Evolutionary conservation across 108 stramenopile genomes (phyloP).

Genomic region (Cyclotella choctawhatcheeana): DNA sequence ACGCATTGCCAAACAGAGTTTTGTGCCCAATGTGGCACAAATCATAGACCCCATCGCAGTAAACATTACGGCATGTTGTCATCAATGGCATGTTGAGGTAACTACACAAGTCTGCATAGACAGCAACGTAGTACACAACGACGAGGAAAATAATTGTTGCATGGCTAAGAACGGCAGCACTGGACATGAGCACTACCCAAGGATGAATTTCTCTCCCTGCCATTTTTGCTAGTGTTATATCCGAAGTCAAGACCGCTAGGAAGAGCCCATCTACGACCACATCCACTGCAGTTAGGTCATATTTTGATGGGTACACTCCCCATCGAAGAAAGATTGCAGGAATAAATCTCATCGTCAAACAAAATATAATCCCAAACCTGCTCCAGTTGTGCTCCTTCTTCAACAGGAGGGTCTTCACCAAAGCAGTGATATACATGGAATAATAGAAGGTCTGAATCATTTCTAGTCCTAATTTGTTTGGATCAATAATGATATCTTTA

Average conservation of each 20-base stretch:
- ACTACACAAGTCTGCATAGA: constrained; percentile 90
- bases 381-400: constrained; percentile 78
- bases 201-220: constrained; percentile 90
- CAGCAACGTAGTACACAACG: constrained; percentile 85
- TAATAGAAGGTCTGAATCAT: constrained; percentile 68
- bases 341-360: constrained; percentile 76
- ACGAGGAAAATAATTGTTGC: constrained; percentile 81
- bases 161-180: constrained; percentile 76
- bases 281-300: constrained; percentile 51
- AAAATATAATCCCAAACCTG: constrained; percentile 77
- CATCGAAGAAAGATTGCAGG: constrained; percentile 75
- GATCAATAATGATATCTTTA: constrained; percentile 59
- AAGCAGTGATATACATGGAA: constrained; percentile 64
- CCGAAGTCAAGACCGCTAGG: constrained; percentile 84
- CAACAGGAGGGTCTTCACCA: constrained; percentile 68
- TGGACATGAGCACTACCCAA: constrained; percentile 85
- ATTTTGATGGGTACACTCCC: constrained; percentile 43
- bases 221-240: constrained; percentile 90
- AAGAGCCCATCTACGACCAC: constrained; percentile 89
- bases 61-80: constrained; percentile 87
- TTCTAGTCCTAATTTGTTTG: constrained; percentile 58
- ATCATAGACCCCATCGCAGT: constrained; percentile 89
- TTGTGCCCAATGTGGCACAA: constrained; percentile 93
- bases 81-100: constrained; percentile 89
- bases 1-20: constrained; percentile 82